These are phyloP conservation scores for Jatropha curcas DNA, from an alignment of 345 rosid species.

Conservation along the genomic window DNA sequence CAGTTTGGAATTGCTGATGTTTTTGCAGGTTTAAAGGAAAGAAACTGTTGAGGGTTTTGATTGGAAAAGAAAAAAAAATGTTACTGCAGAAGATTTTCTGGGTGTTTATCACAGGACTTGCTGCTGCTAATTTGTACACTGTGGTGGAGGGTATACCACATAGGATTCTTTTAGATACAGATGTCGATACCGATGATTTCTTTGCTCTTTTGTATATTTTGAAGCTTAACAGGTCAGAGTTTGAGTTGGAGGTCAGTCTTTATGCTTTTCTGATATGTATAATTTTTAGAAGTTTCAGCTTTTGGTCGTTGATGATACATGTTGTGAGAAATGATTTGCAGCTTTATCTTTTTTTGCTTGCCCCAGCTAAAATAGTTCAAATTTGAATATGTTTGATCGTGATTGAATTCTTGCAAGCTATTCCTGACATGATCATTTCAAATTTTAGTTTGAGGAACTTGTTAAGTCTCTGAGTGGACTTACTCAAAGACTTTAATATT, in stretches of 20 bases:
- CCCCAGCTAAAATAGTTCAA: too few relatives aligned
- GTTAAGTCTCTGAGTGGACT: not conserved
- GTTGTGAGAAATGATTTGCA: not conserved
- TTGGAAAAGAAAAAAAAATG: conserved; percentile 33
- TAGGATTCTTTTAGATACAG: conserved; percentile 79
- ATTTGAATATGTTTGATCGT: too few relatives aligned
- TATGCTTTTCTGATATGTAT: not conserved
- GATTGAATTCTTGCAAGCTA: not conserved
- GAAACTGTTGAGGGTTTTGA: conserved; percentile 10
- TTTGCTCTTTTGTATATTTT: conserved; percentile 78
- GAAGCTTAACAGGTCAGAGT: conserved; percentile 80
- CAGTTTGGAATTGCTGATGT: conserved; percentile 10
- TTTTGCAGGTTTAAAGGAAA: conserved; percentile 5
- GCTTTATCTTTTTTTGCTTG: not conserved
- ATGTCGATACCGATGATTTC: conserved; percentile 84
- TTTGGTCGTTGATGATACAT: not conserved
- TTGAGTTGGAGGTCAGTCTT: conserved; percentile 61
- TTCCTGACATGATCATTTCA: not conserved
- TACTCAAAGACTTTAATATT: too few relatives aligned
- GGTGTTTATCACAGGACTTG: conserved; percentile 18
- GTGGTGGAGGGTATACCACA: conserved; percentile 42
- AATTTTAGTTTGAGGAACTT: not conserved
- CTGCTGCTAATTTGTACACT: conserved; percentile 16
- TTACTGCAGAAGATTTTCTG: conserved; percentile 21
- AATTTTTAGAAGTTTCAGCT: not conserved